Base-by-base conservation (phyloP, 129 eudicot species). In the Sambucus nigra region DNA sequence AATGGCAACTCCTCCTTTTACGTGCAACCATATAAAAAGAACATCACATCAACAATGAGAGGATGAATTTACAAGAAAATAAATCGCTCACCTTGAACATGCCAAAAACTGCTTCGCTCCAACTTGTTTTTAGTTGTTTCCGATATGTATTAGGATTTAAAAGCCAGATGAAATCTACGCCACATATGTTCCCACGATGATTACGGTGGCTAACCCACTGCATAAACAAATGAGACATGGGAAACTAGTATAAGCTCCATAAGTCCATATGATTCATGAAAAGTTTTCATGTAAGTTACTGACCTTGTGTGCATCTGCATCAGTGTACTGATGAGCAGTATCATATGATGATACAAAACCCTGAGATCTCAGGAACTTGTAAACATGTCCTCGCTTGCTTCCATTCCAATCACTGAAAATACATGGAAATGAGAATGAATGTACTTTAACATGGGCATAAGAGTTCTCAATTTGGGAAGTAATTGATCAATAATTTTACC, bases 201-300 rank as follows among this genome's bases (percentile, higher is more conserved):
- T 92, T 92, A 25, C 91, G 91, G 69, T 92, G 99, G 69, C 99
- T 92, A 47, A 92, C 82, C 99, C 99, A 92, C 99, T 92, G 74
- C 61, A 26, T 11, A 29, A 40, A 25, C 53, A 22, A 67, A 18
- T 18, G 0, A 46, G 23, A 61, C 32, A 42, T 38, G 56, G 13
- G 35, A 16, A 17, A 55, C 38, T 33, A 25, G n/a, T n/a, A n/a
- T n/a, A n/a, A n/a, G n/a, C n/a, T n/a, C n/a, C 1, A 4, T 29
- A 11, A 10, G 3, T 12, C 11, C 5, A 40, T 5, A 27, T 18
- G 26, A 39, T 33, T 9, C 29, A 16, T 16, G 18, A 55, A 47
- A 4, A 48, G 48, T 25, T n/a, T n/a, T 20, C n/a, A 17, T n/a
- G n/a, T n/a, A 21, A 21, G 26, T 2, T 25, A 55, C 21, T 39